A percentile compares a stretch with the other conserved stretches of the same genome.
phyloP scores from a whole-genome alignment of 176 grass and related monocot species.

The Avena atlantica region DNA sequence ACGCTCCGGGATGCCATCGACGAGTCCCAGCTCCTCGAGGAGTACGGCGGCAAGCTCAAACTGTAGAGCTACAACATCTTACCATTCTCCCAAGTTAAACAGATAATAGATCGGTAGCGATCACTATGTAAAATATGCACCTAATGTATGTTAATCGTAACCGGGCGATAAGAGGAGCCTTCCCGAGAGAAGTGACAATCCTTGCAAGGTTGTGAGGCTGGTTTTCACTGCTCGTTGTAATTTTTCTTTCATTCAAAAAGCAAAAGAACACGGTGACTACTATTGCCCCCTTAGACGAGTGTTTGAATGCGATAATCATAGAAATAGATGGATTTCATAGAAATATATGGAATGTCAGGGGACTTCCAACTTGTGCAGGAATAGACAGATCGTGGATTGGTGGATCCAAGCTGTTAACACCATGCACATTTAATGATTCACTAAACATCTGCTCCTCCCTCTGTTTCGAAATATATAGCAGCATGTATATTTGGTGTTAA shows the following conservation, averaged over 20 bases:
- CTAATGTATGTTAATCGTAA: neutral
- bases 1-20: slow-evolving; percentile 70
- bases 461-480: too few relatives aligned
- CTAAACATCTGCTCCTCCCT: too few relatives aligned
- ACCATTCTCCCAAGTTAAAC: neutral
- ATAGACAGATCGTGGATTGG: neutral
- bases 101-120: neutral
- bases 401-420: neutral
- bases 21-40: slow-evolving; percentile 57
- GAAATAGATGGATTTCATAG: neutral
- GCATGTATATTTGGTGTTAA: too few relatives aligned
- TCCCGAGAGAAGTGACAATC: neutral
- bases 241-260: neutral
- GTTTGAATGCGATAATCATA: neutral
- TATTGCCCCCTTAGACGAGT: neutral
- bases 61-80: slow-evolving; percentile 14
- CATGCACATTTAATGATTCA: too few relatives aligned
- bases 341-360: neutral
- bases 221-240: neutral
- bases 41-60: slow-evolving; percentile 66
- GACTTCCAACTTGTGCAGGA: neutral
- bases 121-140: neutral
- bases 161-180: neutral
- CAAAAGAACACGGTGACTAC: neutral
- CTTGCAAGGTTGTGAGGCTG: neutral